A percentile compares a stretch with the other conserved stretches of the same genome.
These are phyloP conservation scores for Globisporangium echinulatum DNA, from an alignment of 352 stramenopile species.

Conservation along the genomic window DNA sequence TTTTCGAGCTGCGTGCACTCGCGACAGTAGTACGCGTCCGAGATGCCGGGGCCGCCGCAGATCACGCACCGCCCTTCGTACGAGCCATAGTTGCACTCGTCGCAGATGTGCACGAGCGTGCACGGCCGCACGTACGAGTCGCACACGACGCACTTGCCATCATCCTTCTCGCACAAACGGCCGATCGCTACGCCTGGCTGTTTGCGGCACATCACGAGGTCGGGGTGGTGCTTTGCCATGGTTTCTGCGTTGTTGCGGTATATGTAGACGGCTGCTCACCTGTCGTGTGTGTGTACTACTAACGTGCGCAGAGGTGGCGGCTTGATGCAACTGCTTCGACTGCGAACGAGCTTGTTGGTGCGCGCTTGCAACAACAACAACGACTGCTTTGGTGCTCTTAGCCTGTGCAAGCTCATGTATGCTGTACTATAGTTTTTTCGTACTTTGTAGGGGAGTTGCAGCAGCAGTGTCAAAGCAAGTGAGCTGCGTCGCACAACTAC, in stretches of 20 bases:
- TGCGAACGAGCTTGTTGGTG: too few species aligned
- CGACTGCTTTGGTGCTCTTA: too few species aligned
- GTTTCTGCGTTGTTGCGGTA: not conserved
- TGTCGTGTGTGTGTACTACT: not conserved
- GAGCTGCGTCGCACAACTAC: too few species aligned
- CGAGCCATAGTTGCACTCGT: slow-evolving; percentile 99
- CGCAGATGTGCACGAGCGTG: slow-evolving; percentile 97
- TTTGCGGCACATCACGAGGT: slow-evolving; percentile 99
- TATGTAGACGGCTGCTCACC: not conserved
- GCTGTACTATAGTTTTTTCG: too few species aligned
- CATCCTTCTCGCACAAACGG: slow-evolving; percentile 98
- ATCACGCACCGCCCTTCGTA: slow-evolving; percentile 97
- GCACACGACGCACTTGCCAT: slow-evolving; percentile 99
- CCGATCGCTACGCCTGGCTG: slow-evolving; percentile 97
- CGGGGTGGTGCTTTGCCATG: slow-evolving; percentile 99
- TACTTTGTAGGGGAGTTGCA: too few species aligned
- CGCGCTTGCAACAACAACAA: too few species aligned
- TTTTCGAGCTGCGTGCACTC: slow-evolving; percentile 97
- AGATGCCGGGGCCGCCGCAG: slow-evolving; percentile 95
- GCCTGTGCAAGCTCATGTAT: too few species aligned
- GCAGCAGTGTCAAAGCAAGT: too few species aligned
- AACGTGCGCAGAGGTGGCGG: not conserved
- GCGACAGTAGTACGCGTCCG: slow-evolving; percentile 99
- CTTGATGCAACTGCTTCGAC: too few species aligned
- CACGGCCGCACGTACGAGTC: slow-evolving; percentile 98